Evolutionary conservation across 768 basidiomycete species (phyloP).

Genomic region (Lactifluus echinatus): DNA sequence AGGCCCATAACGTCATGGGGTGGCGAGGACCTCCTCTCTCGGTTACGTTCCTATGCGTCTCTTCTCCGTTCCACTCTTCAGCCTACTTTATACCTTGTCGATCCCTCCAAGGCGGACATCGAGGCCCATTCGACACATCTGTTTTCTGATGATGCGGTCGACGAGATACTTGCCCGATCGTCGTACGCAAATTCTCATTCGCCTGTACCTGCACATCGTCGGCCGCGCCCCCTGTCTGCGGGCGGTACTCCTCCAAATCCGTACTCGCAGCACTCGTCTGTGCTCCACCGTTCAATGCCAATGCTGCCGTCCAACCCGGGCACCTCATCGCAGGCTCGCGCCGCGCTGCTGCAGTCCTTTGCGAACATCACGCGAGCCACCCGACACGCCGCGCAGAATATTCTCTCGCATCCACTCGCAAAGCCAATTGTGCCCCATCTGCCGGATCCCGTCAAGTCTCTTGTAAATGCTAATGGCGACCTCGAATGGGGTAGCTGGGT

Average conservation of each 20-base stretch:
- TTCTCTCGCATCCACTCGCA: slow-evolving; percentile 90
- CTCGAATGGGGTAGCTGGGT: slow-evolving; percentile 93
- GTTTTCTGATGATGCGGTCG: slow-evolving; percentile 81
- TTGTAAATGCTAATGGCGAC: slow-evolving; percentile 86
- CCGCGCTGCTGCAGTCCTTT: slow-evolving; percentile 86
- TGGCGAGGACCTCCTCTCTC: slow-evolving; percentile 75
- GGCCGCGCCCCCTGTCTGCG: slow-evolving; percentile 53
- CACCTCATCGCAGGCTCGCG: slow-evolving; percentile 59
- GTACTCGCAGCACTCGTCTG: slow-evolving; percentile 60
- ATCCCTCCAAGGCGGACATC: slow-evolving; percentile 87
- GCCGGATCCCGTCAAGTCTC: slow-evolving; percentile 85
- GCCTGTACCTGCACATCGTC: slow-evolving; percentile 75
- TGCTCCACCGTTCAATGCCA: slow-evolving; percentile 69
- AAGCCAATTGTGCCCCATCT: slow-evolving; percentile 95
- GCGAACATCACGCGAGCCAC: slow-evolving; percentile 91
- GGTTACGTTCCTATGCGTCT: slow-evolving; percentile 68
- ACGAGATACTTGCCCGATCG: slow-evolving; percentile 76
- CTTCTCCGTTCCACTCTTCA: slow-evolving; percentile 82
- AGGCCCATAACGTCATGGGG: slow-evolving; percentile 57
- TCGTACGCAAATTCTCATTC: slow-evolving; percentile 71
- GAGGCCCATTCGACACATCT: slow-evolving; percentile 83
- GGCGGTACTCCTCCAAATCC: slow-evolving; percentile 35
- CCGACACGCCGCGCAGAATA: slow-evolving; percentile 88
- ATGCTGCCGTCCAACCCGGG: slow-evolving; percentile 44
- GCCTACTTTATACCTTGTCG: slow-evolving; percentile 79